Base-by-base conservation (phyloP, 164 flowering plant genomes). In the Tetrastigma voinierianum region DNA sequence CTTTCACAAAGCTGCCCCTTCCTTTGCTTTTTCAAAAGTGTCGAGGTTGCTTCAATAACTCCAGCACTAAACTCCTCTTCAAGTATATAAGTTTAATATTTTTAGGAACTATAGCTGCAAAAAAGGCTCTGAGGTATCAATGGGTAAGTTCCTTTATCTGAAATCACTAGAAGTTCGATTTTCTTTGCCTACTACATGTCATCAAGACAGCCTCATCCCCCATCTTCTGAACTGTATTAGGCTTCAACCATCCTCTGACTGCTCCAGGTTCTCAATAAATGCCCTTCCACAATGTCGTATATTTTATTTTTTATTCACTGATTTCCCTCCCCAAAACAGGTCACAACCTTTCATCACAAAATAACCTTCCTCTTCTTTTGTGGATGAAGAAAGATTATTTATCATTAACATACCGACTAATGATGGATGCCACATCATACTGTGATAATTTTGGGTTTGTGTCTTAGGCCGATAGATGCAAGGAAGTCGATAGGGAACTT, bases 41-140 rank as follows among this genome's bases (percentile, higher is more conserved):
- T 81, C 90, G 4, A n/a, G 75, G 80, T 20, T 64, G 32, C 75
- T 81, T 79, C 56, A 74, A 64, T 4, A 93, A 70, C 64, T 84
- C 76, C 70, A 77, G 76, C 19, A 91, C 71, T 40, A 88, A 73
- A 65, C 81, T 84, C 73, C 82, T 85, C 73, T 57, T 84, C 76
- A 93, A 57, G 72, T 89, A 91, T 46, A 93, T 74, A 57, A 79
- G 85, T 46, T 83, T 85, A 23, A 93, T 73, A 53, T 93, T 93
- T 61, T 79, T 71, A 49, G 70, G 45, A 24, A 64, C 66, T 11
- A 93, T 62, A n/a, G 92, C 61, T 3, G 96, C 98, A 74, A 75
- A 89, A 89, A 72, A 74, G 59, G 66, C 80, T 81, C 51, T 67
- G 69, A 17, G 40, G 40, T 32, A 32, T 32, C 40, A 32, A 7